Percentiles rank a stretch among this genome's conserved stretches.
These are phyloP conservation scores for Nannochloris sp. DNA, from an alignment of 139 green algal genomes.

Conservation along the genomic window DNA sequence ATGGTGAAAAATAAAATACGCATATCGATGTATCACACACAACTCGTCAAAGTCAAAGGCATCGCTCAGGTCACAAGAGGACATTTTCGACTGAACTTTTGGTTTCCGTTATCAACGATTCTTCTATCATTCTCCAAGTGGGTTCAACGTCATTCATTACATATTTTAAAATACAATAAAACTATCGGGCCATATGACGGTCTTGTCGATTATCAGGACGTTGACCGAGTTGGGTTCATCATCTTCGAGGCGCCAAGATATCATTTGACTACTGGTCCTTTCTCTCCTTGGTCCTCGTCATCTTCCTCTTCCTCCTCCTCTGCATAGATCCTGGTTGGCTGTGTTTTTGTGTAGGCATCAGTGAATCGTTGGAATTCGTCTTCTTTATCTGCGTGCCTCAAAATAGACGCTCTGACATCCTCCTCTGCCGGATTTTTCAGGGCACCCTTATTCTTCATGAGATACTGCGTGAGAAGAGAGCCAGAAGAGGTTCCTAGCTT, in stretches of 20 bases:
- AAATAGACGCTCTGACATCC: conserved; percentile 54
- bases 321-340: conserved; percentile 66
- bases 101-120: no score
- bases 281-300: conserved; percentile 18
- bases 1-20: no score
- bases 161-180: no score
- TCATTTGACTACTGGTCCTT: neutral
- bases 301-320: conserved; percentile 59
- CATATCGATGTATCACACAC: no score
- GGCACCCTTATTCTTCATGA: conserved; percentile 67
- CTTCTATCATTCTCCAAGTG: no score
- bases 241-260: neutral
- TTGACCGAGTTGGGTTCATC: no score
- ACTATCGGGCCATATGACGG: no score
- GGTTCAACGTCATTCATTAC: no score
- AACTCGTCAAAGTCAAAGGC: no score
- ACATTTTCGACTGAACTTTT: no score
- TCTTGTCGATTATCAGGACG: no score
- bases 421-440: conserved; percentile 46
- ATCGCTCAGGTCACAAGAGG: no score
- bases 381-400: conserved; percentile 51
- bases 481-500: conserved; percentile 60
- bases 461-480: conserved; percentile 78
- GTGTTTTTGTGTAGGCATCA: conserved; percentile 63
- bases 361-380: conserved; percentile 50